Evolutionary conservation across 2,329 filamentous ascomycete genomes (phyloP).

Genomic region (Sordariomycetes sp.): DNA sequence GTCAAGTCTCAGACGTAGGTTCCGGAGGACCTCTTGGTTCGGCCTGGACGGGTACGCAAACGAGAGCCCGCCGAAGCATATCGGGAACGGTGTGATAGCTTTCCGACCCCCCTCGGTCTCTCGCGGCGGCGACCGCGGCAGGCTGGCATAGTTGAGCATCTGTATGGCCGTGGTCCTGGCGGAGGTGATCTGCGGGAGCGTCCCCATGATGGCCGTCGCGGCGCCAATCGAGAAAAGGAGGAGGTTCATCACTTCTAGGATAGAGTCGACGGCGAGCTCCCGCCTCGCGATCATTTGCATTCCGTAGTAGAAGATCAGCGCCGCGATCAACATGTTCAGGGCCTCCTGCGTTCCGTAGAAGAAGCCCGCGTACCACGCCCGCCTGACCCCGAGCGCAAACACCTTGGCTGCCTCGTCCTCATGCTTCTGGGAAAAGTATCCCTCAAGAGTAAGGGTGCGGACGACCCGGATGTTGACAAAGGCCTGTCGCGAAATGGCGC

Average conservation of each 20-base stretch:
- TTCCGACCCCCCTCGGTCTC: conserved; percentile 37
- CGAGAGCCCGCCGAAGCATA: conserved; percentile 39
- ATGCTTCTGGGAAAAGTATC: conserved; percentile 59
- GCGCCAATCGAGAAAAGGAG: conserved; percentile 76
- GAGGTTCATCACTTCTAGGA: conserved; percentile 69
- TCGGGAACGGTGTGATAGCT: conserved; percentile 24
- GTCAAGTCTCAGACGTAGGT: conserved; percentile 55
- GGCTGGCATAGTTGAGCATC: conserved; percentile 57
- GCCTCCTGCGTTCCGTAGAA: conserved; percentile 73
- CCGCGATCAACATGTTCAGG: conserved; percentile 59
- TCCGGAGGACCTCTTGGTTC: conserved; percentile 42
- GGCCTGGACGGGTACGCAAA: conserved; percentile 63
- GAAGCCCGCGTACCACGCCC: conserved; percentile 56
- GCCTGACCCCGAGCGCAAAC: conserved; percentile 45
- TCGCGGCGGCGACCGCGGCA: conserved; percentile 44
- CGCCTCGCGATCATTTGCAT: conserved; percentile 44
- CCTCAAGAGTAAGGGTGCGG: conserved; percentile 62
- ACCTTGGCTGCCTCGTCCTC: conserved; percentile 39
- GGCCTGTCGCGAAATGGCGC: conserved; percentile 44
- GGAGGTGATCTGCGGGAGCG: conserved; percentile 71
- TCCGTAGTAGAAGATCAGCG: conserved; percentile 78
- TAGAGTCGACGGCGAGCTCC: conserved; percentile 37
- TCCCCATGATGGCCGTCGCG: conserved; percentile 56
- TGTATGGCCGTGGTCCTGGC: conserved; percentile 62
- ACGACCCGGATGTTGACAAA: conserved; percentile 74